Base-by-base conservation (phyloP, 2,329 filamentous ascomycete genomes). In the Neurospora sp. region DNA sequence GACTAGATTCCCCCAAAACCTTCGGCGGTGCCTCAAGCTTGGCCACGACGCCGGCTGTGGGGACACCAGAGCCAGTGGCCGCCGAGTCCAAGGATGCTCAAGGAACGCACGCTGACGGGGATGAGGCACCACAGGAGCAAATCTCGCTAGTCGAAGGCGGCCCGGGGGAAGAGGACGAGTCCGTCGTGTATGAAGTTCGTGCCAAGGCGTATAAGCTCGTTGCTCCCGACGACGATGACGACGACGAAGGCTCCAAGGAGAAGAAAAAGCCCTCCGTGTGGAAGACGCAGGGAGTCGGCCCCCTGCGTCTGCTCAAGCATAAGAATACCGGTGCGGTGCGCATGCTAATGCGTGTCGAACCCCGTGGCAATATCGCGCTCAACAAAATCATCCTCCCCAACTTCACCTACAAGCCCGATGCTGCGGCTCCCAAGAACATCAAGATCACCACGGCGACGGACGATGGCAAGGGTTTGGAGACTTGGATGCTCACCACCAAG, bases 401-500 rank as follows among this genome's bases (percentile, higher is more conserved):
- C n/a, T 80, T 89, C 68, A 82, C 83, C 5, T 94, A 93, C 81
- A 86, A 86, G 75, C 81, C 84, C 7, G 84, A 85, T 38, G 82
- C 83, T 15, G 52, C 43, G 11, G 77, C 76, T 36, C 83, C 78
- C 66, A 91, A 90, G 79, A 89, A 86, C 71, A 81, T 91, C 71
- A 88, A 86, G 77, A 74, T 90, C 70, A 82, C 83, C 11, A 84
- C 86, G 5, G 84, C 88, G 0, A 85, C 84, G 70, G 86, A 88
- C 68, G 82, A 83, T 67, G 89, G 88, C 17, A 83, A 83, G 66
- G 84, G 84, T 0, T 79, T 91, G 38, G 89, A 91, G 79, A 88
- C 88, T 4, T 94, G 90, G 89, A 86, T 90, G 77, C 79, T 93
- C 17, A 88, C 90, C 77, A 87, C 93, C 67, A 92, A 91, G 82